Base-by-base conservation (phyloP, 768 basidiomycete species). In the Mycena haematopus region DNA sequence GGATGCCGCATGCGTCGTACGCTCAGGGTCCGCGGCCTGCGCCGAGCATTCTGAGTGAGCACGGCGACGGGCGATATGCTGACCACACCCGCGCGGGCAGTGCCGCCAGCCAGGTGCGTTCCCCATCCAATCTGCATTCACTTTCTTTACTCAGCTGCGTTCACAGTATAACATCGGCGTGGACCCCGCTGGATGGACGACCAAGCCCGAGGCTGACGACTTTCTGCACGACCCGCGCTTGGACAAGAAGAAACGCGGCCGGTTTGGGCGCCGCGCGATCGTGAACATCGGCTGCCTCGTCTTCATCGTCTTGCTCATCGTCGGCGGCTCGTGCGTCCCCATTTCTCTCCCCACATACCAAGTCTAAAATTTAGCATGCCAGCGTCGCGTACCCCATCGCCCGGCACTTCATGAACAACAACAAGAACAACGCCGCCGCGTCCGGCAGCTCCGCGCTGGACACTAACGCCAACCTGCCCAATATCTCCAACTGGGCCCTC, bases 401-500 rank as follows among this genome's bases (percentile, higher is more conserved):
- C 45, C 44, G 27, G 17, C 56, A 54, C 56, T 52, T 63, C 46
- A 38, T 27, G 42, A 47, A 29, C 8, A n/a, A 58, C 25, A 56
- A 44, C 51, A 53, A 56, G n/a, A 11, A 4, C 29, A 25, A 10
- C 47, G 31, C 49, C 38, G 13, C 13, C 36, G 42, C 56, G 42
- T 21, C 55, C 31, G 17, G 42, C 50, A 45, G 19, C 31, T 53
- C 62, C 36, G 55, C 61, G 31, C 50, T 56, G 47, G 56, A 38
- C 29, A 31, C 29, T 54, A 47, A 61, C 60, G 60, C 35, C 13
- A 51, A 55, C 53, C 40, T 57, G 47, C 62, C 62, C 19, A 57
- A 63, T 56, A 63, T 63, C 51, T 46, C 52, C 56, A 54, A 22
- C 56, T 54, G 62, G 56, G 33, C 25, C 58, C 52, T 65, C 57